Evolutionary conservation across 148 eudicot species (phyloP).

Genomic region (Diospyros lotus): DNA sequence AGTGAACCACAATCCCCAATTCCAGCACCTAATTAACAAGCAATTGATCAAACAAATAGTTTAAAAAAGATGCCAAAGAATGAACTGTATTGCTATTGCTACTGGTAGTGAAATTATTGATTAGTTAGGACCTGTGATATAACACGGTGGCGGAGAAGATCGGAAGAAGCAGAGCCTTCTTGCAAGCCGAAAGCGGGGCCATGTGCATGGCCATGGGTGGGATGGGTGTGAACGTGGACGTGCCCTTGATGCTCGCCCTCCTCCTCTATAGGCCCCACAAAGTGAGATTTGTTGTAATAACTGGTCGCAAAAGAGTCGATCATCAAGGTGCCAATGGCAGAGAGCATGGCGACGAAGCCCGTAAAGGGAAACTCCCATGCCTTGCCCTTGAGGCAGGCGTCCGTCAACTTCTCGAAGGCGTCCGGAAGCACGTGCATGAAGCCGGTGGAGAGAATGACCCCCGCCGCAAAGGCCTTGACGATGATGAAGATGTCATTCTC

Average conservation of each 20-base stretch:
- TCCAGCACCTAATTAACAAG: constrained; percentile 56
- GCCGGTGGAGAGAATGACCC: constrained; percentile 17
- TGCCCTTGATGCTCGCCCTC: constrained; percentile 28
- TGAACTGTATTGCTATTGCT: background rate
- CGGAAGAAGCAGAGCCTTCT: background rate
- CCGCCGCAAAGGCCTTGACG: constrained; percentile 18
- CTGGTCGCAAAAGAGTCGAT: constrained; percentile 36
- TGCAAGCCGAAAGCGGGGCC: constrained; percentile 16
- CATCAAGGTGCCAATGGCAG: constrained; percentile 34
- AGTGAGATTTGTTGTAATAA: constrained; percentile 23
- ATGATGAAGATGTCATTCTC: constrained; percentile 9
- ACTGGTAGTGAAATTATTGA: background rate
- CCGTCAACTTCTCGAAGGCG: constrained; percentile 12
- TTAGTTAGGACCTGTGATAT: constrained; percentile 36
- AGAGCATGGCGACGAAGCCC: constrained; percentile 25
- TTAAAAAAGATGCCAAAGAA: background rate
- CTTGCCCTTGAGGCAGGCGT: constrained; percentile 10
- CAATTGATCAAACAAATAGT: too few relatives aligned
- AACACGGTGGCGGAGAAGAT: constrained; percentile 27
- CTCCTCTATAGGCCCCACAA: constrained; percentile 6
- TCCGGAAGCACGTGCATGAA: constrained; percentile 19
- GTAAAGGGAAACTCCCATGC: constrained; percentile 24
- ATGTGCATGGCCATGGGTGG: constrained; percentile 23
- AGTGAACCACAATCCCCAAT: constrained; percentile 80
- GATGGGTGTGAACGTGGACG: constrained; percentile 21